phyloP scores from a whole-genome alignment of 768 basidiomycete species.

The Psilocybe subaeruginosa region DNA sequence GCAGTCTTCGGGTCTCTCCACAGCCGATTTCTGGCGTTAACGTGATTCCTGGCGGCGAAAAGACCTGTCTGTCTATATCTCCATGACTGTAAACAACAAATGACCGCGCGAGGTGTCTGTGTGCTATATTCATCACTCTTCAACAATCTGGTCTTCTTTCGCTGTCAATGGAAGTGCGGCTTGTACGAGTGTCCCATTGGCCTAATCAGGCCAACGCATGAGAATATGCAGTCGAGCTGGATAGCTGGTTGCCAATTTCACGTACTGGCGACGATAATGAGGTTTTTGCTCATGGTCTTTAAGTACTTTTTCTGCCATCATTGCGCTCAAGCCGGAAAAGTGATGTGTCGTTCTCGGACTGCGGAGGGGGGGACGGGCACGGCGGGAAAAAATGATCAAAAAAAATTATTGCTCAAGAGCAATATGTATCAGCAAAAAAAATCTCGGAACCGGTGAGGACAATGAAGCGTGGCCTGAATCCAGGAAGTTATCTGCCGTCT shows the following conservation, averaged over 20 bases:
- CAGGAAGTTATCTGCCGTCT: not conserved
- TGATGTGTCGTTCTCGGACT: conserved; percentile 1
- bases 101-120: not conserved
- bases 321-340: not conserved
- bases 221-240: not conserved
- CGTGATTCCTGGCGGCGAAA: not conserved
- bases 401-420: not conserved
- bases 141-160: not conserved
- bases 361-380: not conserved
- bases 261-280: conserved; percentile 1
- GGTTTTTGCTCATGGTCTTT: not conserved
- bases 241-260: not conserved
- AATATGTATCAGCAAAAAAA: not conserved
- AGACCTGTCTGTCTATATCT: not conserved
- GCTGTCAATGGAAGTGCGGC: not conserved
- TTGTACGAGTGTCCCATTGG: not conserved
- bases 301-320: conserved; percentile 1
- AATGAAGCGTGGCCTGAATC: not conserved
- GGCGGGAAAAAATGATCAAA: not conserved
- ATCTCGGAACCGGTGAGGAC: not conserved
- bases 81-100: not conserved
- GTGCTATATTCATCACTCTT: conserved; percentile 3
- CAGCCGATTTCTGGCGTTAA: not conserved
- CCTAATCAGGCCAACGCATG: not conserved
- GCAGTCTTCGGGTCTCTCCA: not conserved